phyloP scores from a whole-genome alignment of 306 rosid species.

The Cucumis cinereus region DNA sequence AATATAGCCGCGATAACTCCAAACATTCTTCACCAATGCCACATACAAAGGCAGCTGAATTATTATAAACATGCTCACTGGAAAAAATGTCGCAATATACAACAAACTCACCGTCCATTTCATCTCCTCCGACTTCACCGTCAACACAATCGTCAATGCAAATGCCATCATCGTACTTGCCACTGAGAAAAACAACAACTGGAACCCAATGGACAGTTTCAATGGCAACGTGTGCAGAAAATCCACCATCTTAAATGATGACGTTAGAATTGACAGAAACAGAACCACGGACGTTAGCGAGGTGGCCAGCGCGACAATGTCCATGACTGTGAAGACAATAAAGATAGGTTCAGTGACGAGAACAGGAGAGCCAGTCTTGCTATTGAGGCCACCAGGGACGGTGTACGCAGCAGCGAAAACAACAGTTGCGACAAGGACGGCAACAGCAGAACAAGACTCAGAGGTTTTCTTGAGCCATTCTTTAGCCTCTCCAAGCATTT shows the following conservation, averaged over 20 bases:
- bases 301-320: neutral
- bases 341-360: neutral
- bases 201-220: neutral
- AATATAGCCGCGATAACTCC: neutral
- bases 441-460: neutral
- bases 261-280: neutral
- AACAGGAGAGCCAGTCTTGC: neutral
- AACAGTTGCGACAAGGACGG: neutral
- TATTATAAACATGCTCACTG: neutral
- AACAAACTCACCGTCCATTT: neutral
- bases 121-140: neutral
- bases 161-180: neutral
- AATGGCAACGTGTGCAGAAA: neutral
- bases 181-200: neutral
- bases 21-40: neutral
- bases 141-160: neutral
- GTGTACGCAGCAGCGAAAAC: conserved; percentile 1
- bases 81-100: neutral
- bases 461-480: conserved; percentile 1
- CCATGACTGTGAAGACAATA: neutral
- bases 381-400: neutral
- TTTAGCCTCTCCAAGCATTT: neutral
- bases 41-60: neutral
- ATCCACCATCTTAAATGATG: neutral
- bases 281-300: neutral